Conservation (phyloP, 2,329 filamentous ascomycete species). For the Aspergillus sp. region DNA sequence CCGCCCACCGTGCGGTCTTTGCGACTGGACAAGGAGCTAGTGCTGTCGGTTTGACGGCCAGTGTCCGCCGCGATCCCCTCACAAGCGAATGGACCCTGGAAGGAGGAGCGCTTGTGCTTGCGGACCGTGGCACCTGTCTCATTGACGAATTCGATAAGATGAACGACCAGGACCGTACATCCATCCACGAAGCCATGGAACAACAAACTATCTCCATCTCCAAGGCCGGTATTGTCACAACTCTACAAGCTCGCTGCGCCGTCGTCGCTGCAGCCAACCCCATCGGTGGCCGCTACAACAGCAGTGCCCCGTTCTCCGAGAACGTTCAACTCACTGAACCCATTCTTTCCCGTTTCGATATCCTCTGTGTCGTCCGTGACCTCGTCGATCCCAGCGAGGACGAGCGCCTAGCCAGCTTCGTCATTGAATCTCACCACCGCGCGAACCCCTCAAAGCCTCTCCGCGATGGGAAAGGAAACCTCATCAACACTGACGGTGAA, state of each 20-base stretch:
- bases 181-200: conserved; percentile 99
- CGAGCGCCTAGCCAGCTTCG: conserved; percentile 89
- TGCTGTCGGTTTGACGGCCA: conserved; percentile 95
- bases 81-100: conserved; percentile 98
- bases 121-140: conserved; percentile 89
- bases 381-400: conserved; percentile 91
- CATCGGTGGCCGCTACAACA: conserved; percentile 94
- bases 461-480: conserved; percentile 45
- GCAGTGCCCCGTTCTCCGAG: conserved; percentile 89
- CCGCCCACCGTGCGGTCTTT: conserved; percentile 93
- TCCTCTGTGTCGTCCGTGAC: conserved; percentile 92
- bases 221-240: conserved; percentile 97
- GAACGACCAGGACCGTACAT: conserved; percentile 98
- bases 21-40: conserved; percentile 96
- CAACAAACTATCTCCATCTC: conserved; percentile 99
- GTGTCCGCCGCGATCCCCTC: conserved; percentile 89
- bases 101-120: conserved; percentile 90
- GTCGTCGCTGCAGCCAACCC: conserved; percentile 97
- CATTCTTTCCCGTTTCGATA: conserved; percentile 96
- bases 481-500: conserved; percentile 45
- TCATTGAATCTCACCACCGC: conserved; percentile 88
- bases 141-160: conserved; percentile 99
- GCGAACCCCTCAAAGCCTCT: conserved; percentile 70
- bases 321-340: conserved; percentile 97
- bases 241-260: conserved; percentile 89